Base-by-base conservation (phyloP, 495 filamentous ascomycete species). In the Penicillium diatomitis region DNA sequence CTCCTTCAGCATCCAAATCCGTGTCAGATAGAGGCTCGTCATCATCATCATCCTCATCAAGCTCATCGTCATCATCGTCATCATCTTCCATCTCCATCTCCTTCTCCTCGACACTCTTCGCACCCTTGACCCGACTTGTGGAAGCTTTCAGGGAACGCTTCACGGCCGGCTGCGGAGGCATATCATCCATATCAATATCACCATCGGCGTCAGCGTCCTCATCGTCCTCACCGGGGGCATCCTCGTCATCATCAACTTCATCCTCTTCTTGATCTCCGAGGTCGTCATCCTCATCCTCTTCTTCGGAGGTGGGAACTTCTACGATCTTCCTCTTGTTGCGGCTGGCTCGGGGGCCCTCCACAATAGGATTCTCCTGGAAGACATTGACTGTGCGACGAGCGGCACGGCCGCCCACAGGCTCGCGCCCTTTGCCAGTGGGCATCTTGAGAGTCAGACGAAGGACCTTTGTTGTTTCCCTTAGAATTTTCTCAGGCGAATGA, bases 401-500 rank as follows among this genome's bases (percentile, higher is more conserved):
- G 10, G 62, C 44, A n/a, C 61, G 58, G 54, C 59, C 61, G 41
- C 62, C 57, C 28, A 83, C 90, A 9, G 81, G 86, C 63, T 94
- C 83, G 33, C 86, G 84, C 46, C 92, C 75, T 72, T 87, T 92
- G 69, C 75, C 85, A 32, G 87, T 79, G 5, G 87, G 82, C 59
- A 91, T 83, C 71, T 89, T 95, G 55, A 96, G 82, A 31, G 85
- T 94, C 41, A 96, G 71, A 62, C 80, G 80, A 46, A 91, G 78
- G 50, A 85, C 83, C 64, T 77, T 79, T 51, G 71, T 74, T 35
- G 69, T 68, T 50, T 79, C 77, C 58, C 74, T 76, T 46, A 78
- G 59, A 32, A 80, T 78, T 10, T 72, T 72, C 34, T 78, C 68
- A 31, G 72, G 66, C 47, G 74, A 78, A 63, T 77, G 78, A 54